Evolutionary conservation across 148 eudicot species (phyloP), one percentile per base, ranked within the genome.

Genomic region (Dysphania ambrosioides): DNA sequence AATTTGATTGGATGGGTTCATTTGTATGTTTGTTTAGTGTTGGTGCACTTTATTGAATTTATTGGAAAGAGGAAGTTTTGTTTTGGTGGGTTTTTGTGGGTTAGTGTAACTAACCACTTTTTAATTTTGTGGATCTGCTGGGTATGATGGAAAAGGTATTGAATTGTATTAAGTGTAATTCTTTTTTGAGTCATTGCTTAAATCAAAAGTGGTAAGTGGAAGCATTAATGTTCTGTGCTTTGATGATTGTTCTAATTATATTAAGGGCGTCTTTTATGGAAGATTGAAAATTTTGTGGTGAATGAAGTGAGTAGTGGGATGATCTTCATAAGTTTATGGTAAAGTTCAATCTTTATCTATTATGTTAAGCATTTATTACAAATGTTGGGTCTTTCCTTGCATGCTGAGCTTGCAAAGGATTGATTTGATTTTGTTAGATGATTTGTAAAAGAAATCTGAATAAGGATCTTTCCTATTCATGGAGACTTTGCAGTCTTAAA

Each of bases 101-200:
- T 42, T 24, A 55, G 16, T 16, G 12, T 56, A 44, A 29, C 29
- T 2, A 55, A 26, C 40, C 21, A 38, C 1, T 29, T 53, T 53
- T 53, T 63, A 55, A 10, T 61, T 26, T 41, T 0, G 57, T 67
- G 70, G 47, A 75, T 75, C 72, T 58, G 55, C 41, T 75, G 67
- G 31, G 9, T 70, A 58, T 56, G 57, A 68, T 56, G 26, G 19
- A 23, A 32, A 10, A 60, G 24, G 60, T 40, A 58, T 42, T 58
- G 58, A 42, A 76, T 5, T 21, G 79, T 69, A 55, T 55, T 21
- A 57, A 68, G 30, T 66, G 66, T 68, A 34, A 53, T 35, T 75
- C 16, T 19, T 19, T 49, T 9, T n/a, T 26, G 12, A 58, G 68
- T 72, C 67, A 66, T 66, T 72, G 67, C 19, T 56, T 41, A 68